phyloP scores from a whole-genome alignment of 306 rosid species.

The Glycine latifolia region DNA sequence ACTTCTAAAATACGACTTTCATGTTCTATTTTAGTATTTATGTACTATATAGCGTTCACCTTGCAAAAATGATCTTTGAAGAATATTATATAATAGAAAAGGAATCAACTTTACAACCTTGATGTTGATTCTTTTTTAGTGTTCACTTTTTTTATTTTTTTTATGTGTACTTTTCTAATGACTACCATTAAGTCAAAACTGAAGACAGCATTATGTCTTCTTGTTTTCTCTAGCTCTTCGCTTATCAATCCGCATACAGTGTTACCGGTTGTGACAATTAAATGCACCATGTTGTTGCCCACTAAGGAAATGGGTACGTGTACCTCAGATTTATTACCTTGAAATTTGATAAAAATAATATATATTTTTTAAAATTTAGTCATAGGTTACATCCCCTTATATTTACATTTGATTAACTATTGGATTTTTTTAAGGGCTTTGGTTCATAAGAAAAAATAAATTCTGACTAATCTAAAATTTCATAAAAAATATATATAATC shows the following conservation, averaged over 20 bases:
- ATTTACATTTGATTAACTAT: not conserved
- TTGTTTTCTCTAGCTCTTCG: not conserved
- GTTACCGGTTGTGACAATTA: not conserved
- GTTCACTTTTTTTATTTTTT: not conserved
- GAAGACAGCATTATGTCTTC: not conserved
- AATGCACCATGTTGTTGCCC: not conserved
- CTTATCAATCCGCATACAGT: not conserved
- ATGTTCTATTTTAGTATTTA: not conserved
- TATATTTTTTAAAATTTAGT: too few relatives aligned
- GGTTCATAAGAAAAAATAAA: too few relatives aligned
- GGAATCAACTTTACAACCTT: slow-evolving; percentile 24
- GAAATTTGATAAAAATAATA: too few relatives aligned
- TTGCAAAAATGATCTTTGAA: not conserved
- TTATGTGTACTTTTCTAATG: not conserved
- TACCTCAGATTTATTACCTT: too few relatives aligned
- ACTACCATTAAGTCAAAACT: not conserved
- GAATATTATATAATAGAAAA: not conserved
- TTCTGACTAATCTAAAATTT: too few relatives aligned
- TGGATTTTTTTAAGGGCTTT: too few relatives aligned
- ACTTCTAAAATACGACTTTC: too few relatives aligned
- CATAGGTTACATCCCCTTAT: not conserved
- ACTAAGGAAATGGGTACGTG: too few relatives aligned
- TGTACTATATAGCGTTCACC: not conserved
- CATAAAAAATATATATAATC: too few relatives aligned
- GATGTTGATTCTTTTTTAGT: not conserved